A percentile compares a stretch with the other conserved stretches of the same genome.
These are phyloP conservation scores for Pichia sp. DNA, from an alignment of 1,139 yeast genomes.

Conservation along the genomic window DNA sequence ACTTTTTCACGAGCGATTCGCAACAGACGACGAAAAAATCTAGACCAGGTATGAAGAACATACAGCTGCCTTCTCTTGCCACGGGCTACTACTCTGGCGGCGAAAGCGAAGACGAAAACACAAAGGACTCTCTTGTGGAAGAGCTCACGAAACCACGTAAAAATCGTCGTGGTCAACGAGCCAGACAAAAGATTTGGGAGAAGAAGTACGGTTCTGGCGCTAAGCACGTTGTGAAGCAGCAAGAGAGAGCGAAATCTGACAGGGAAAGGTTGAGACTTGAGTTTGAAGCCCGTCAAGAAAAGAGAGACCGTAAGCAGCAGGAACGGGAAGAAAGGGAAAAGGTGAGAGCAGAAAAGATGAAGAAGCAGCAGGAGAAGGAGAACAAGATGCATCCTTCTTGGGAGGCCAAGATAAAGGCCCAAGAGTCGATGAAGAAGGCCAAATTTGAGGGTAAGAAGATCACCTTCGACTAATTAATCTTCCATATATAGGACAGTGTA, in stretches of 20 bases:
- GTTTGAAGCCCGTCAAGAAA: conserved; percentile 68
- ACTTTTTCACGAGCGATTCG: conserved; percentile 38
- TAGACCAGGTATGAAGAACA: conserved; percentile 24
- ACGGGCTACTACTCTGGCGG: conserved; percentile 81
- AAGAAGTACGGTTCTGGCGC: conserved; percentile 79
- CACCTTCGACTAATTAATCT: conserved; percentile 45
- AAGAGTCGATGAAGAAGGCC: conserved; percentile 58
- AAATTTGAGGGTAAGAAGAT: conserved; percentile 84
- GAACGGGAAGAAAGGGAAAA: conserved; percentile 23
- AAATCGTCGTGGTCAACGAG: conserved; percentile 95
- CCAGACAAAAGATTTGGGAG: conserved; percentile 96
- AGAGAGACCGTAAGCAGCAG: conserved; percentile 53
- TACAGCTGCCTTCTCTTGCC: conserved; percentile 63
- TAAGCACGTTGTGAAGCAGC: conserved; percentile 70
- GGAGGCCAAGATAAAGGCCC: conserved; percentile 78
- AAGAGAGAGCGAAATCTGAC: conserved; percentile 48
- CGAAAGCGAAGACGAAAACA: conserved; percentile 47
- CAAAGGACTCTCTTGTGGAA: conserved; percentile 51
- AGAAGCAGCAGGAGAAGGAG: conserved; percentile 29
- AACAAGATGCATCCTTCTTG: conserved; percentile 80
- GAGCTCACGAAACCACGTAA: conserved; percentile 55
- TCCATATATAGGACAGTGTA: too few species aligned
- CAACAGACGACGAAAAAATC: conserved; percentile 17
- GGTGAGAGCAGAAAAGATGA: conserved; percentile 42
- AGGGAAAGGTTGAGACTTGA: conserved; percentile 58